Evolutionary conservation across 129 eudicot species (phyloP), one percentile per base, ranked within the genome.

Genomic region (Ambrosia artemisiifolia): DNA sequence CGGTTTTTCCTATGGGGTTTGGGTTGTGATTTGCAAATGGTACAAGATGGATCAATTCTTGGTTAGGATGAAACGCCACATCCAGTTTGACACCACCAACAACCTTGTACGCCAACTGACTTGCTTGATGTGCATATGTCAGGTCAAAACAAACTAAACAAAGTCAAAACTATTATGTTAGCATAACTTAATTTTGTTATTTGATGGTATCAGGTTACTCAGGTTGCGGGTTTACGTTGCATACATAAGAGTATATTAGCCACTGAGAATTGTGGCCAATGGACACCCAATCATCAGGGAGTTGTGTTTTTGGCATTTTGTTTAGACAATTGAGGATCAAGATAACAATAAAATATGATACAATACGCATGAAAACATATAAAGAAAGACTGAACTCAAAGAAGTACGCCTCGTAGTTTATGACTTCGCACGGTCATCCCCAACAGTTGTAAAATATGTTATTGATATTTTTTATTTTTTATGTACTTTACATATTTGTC

Each of bases 51-150:
- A n/a, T n/a, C n/a, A n/a, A n/a, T n/a, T n/a, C n/a, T n/a, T n/a
- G n/a, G n/a, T n/a, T n/a, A 91, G 89, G 63, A 93, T 80, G 86
- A 85, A 93, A 46, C 98, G 87, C 62, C 95, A 85, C 47, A 66
- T 72, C 98, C 98, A 92, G 86, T 92, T 96, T 0, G 88, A 75
- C 80, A 92, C 75, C 88, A 92, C 98, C 83, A 89, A 78, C 1
- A 88, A 85, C 83, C 98, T 87, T 70, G 98, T 88, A 64, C 96
- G 98, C 98, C 98, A 92, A 68, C 98, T 92, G 32, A 92, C 96
- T 80, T 79, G 91, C 83, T 92, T 92, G 84, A 95, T 92, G 98
- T 24, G 28, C 14, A 80, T 5, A 38, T 60, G 8, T 51, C 56
- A 14, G 49, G 55, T 49, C 68, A 36, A 59, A 55, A 13, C 19